These are phyloP conservation scores for Aspergillus biplanus DNA, from an alignment of 495 filamentous ascomycete genomes.

Conservation along the genomic window DNA sequence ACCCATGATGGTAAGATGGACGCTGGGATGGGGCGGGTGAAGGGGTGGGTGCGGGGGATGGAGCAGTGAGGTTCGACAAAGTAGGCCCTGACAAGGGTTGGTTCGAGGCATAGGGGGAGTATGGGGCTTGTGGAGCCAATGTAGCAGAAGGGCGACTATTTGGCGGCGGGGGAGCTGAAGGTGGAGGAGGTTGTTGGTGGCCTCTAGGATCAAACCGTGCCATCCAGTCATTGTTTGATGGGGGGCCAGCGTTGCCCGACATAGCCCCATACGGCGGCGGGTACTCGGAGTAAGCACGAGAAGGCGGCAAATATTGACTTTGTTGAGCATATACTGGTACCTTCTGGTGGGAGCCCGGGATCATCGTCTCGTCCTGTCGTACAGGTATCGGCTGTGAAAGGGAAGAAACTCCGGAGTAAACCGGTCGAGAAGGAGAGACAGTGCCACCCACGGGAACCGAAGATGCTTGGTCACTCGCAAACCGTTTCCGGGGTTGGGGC, in stretches of 20 bases:
- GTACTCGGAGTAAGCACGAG: conserved; percentile 44
- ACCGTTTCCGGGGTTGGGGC: conserved; percentile 55
- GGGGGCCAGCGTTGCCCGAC: conserved; percentile 29
- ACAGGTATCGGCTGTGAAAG: conserved; percentile 22
- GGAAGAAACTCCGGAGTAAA: conserved; percentile 27
- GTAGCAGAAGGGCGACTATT: conserved; percentile 30
- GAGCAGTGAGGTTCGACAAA: conserved; percentile 35
- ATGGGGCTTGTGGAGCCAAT: conserved; percentile 34
- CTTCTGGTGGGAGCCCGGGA: conserved; percentile 25
- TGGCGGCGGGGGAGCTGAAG: conserved; percentile 29
- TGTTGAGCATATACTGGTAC: conserved; percentile 33
- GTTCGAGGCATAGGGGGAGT: conserved; percentile 34
- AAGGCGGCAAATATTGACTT: conserved; percentile 34
- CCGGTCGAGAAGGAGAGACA: conserved; percentile 32
- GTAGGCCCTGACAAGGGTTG: conserved; percentile 32
- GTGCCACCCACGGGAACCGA: conserved; percentile 25
- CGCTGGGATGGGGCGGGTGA: conserved; percentile 44
- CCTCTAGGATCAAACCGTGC: conserved; percentile 49
- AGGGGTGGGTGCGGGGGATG: conserved; percentile 46
- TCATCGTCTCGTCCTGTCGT: conserved; percentile 32
- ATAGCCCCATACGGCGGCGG: conserved; percentile 32
- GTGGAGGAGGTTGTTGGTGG: conserved; percentile 36
- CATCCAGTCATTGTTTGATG: conserved; percentile 51
- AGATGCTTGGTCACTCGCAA: conserved; percentile 44
- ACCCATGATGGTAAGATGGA: conserved; percentile 33